These are phyloP conservation scores for Aureobasidium sp. DNA, from an alignment of 2,329 filamentous ascomycete species.

Conservation along the genomic window DNA sequence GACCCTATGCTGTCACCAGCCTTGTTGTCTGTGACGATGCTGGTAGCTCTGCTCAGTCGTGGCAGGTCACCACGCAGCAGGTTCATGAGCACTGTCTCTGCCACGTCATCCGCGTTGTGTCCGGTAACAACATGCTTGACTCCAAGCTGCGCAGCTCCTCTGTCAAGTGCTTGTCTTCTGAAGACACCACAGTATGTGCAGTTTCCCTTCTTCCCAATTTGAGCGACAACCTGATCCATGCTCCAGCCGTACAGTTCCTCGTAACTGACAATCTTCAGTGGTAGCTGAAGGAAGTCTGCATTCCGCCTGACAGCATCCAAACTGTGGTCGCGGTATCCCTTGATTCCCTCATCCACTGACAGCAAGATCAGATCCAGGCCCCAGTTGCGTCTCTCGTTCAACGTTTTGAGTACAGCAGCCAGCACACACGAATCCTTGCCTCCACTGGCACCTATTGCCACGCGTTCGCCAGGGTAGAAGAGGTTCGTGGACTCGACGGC, in stretches of 20 bases:
- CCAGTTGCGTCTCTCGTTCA: conserved; percentile 86
- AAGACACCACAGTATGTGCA: conserved; percentile 99
- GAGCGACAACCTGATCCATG: conserved; percentile 96
- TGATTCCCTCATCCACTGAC: conserved; percentile 95
- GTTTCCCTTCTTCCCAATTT: conserved; percentile 95
- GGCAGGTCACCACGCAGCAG: conserved; percentile 83
- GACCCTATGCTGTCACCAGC: conserved; percentile 24
- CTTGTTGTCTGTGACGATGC: conserved; percentile 67
- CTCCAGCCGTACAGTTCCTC: conserved; percentile 95
- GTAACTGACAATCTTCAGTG: conserved; percentile 86
- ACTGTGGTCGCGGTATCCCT: conserved; percentile 91
- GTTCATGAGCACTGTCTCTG: conserved; percentile 98
- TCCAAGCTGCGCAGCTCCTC: conserved; percentile 77
- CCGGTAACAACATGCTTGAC: conserved; percentile 95
- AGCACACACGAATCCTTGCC: conserved; percentile 97
- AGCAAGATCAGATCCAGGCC: conserved; percentile 78
- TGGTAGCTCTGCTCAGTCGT: conserved; percentile 78
- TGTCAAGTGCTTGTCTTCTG: conserved; percentile 83
- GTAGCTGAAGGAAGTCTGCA: conserved; percentile 82
- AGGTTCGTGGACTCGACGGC: conserved; percentile 78
- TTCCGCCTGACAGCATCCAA: conserved; percentile 96
- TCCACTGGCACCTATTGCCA: conserved; percentile 93
- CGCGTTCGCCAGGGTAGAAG: conserved; percentile 73
- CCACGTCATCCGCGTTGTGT: conserved; percentile 95
- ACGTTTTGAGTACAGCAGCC: conserved; percentile 85